A percentile compares a stretch with the other conserved stretches of the same genome.
Conservation (phyloP, 2,329 filamentous ascomycete genomes). For the Fusarium sp. region DNA sequence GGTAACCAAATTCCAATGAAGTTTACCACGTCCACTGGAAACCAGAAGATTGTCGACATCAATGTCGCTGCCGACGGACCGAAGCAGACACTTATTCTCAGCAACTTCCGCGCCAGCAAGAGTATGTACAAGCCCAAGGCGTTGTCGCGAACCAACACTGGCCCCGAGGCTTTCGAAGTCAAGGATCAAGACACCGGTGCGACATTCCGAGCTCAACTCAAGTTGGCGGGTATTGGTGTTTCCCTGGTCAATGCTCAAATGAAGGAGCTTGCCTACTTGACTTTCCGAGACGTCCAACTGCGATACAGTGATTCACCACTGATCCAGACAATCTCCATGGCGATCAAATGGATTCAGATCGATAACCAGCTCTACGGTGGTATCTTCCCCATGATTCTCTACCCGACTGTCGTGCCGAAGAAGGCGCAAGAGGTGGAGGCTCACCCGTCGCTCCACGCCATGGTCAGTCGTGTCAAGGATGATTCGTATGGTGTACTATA, state of each 20-base stretch:
- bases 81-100: constrained; percentile 92
- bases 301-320: constrained; percentile 93
- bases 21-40: constrained; percentile 73
- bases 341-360: constrained; percentile 98
- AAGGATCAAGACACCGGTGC: constrained; percentile 90
- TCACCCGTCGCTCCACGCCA: constrained; percentile 92
- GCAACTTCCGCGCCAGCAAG: constrained; percentile 92
- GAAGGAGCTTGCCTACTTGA: constrained; percentile 92
- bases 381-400: constrained; percentile 96
- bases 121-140: constrained; percentile 81
- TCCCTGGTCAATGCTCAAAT: constrained; percentile 93
- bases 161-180: constrained; percentile 81
- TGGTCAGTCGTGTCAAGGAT: constrained; percentile 95
- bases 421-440: constrained; percentile 95
- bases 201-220: constrained; percentile 89
- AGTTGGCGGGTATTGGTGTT: constrained; percentile 88
- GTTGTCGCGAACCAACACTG: constrained; percentile 59
- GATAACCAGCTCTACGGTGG: constrained; percentile 99
- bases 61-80: constrained; percentile 96
- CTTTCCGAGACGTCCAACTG: constrained; percentile 88
- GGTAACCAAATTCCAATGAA: constrained; percentile 97
- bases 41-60: constrained; percentile 92
- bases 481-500: constrained; percentile 98
- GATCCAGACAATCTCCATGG: constrained; percentile 90
- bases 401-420: constrained; percentile 97